Evolutionary conservation across 495 filamentous ascomycete genomes (phyloP), one percentile per base, ranked within the genome.

Genomic region (Thermothielavioides terrestris): DNA sequence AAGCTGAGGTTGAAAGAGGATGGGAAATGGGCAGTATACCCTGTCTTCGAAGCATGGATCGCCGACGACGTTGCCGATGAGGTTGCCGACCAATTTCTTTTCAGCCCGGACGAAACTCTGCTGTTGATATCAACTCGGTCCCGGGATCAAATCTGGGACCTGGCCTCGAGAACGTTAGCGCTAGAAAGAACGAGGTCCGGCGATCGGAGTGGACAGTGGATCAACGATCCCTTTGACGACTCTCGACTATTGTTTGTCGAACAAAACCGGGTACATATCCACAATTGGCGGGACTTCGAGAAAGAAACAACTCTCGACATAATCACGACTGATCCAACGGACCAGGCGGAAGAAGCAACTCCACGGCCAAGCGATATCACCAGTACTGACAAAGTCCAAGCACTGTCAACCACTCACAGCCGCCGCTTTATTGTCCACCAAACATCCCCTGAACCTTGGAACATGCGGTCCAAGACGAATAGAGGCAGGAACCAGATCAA

Each of bases 11-110:
- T 28, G 23, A 42, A 42, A n/a, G 39, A 42, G 25, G 39, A 42
- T 42, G 39, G 39, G 39, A 42, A 42, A n/a, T 42, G 23, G 23
- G 39, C 39, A 28, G 39, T 42, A 4, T 42, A 28, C n/a, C 39
- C 39, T 0, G 39, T 42, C 10, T 28, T 42, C 25, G 39, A 42
- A 10, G 30, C 39, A 17, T 15, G 39, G 18, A 42, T 42, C 39
- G 15, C 23, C 12, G 39, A 42, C n/a, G 39, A 4, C 2, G 9
- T 42, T 28, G 15, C 23, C 12, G 39, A 42, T 10, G 39, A 4
- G 6, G 9, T 42, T 28, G 39, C 39, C 23, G 39, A 42, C 8
- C 39, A 28, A n/a, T 28, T 42, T 10, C 3, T 18, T 14, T 42
- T 42, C 39, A 31, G 37, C 37, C 18, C 18, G 4, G 37, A 39